Evolutionary conservation across 2,329 filamentous ascomycete genomes (phyloP).

Genomic region (Clonostachys byssicola): DNA sequence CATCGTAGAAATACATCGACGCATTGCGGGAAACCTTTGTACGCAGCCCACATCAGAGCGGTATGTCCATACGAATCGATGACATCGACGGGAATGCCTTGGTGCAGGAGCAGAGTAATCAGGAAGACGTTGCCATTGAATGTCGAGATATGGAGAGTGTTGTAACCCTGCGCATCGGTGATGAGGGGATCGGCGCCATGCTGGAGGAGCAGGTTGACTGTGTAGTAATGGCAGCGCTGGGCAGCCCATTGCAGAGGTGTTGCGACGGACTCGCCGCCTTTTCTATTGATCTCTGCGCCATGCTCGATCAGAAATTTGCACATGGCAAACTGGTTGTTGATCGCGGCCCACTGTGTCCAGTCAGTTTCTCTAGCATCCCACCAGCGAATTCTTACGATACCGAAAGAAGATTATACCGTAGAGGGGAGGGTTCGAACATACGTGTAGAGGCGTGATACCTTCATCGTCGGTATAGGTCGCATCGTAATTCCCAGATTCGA

Average conservation of each 20-base stretch:
- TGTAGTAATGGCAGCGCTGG: constrained; percentile 94
- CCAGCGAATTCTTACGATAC: too few relatives aligned
- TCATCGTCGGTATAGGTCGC: constrained; percentile 84
- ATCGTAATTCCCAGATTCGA: constrained; percentile 76
- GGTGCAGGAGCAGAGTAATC: constrained; percentile 84
- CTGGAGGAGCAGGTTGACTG: constrained; percentile 86
- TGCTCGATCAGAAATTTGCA: constrained; percentile 87
- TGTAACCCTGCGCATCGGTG: constrained; percentile 94
- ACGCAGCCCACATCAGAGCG: constrained; percentile 96
- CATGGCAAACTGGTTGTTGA: constrained; percentile 97
- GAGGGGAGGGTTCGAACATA: constrained; percentile 37
- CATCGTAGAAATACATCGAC: constrained; percentile 91
- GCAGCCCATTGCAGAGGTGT: constrained; percentile 97
- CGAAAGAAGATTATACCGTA: background rate
- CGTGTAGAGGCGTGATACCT: constrained; percentile 93
- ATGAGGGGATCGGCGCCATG: constrained; percentile 90
- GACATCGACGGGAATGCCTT: constrained; percentile 91
- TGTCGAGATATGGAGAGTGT: constrained; percentile 93
- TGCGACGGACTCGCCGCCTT: constrained; percentile 91
- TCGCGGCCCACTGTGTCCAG: constrained; percentile 82
- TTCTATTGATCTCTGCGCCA: constrained; percentile 89
- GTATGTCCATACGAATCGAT: constrained; percentile 89
- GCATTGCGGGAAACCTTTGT: constrained; percentile 90
- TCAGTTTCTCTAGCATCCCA: too few relatives aligned
- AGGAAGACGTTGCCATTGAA: constrained; percentile 95